Evolutionary conservation across 257 asterid genomes (phyloP), one percentile per base, ranked within the genome.

Genomic region (Solanum habrochaites): DNA sequence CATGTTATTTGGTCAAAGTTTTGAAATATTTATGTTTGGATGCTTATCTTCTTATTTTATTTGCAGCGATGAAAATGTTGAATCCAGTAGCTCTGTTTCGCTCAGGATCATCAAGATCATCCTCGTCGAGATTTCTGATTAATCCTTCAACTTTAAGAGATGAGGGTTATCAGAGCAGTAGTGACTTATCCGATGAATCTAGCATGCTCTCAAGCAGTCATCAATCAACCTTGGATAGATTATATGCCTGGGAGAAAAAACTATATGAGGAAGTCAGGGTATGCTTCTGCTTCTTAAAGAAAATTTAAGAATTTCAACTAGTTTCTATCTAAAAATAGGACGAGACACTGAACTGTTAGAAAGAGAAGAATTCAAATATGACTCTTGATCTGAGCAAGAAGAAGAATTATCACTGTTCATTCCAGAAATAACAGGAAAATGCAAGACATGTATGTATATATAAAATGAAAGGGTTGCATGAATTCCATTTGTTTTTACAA

Each of bases 221-320:
- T 89, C 99, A 95, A 72, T 95, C 98, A 31, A 95, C 99, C 35
- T 88, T 97, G 86, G 98, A 97, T 88, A 89, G 98, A 89, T 88
- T 97, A 88, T 95, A 90, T 87, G 96, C 94, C 37, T 97, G 99
- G 99, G 99, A 97, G 91, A 97, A 94, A 91, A 97, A 97, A 90
- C 98, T 97, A 81, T 97, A 95, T 89, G 94, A 91, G 81, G 95
- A 97, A 97, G 98, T 97, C 86, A 89, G 96, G 96, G 99, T 97
- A 94, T 89, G 98, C 86, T 42, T 83, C 92, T 85, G 27, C 69
- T 72, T 66, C 88, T 80, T 82, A 81, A 81, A 81, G 10, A 81
- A 72, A 81, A 49, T 81, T 47, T 45, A 80, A 29, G 29, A 47
- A 3, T 85, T 83, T 75, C 23, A 11, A 10, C 66, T 39, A 75